Base-by-base conservation (phyloP, 108 stramenopile species). In the Stephanodiscus triporus region DNA sequence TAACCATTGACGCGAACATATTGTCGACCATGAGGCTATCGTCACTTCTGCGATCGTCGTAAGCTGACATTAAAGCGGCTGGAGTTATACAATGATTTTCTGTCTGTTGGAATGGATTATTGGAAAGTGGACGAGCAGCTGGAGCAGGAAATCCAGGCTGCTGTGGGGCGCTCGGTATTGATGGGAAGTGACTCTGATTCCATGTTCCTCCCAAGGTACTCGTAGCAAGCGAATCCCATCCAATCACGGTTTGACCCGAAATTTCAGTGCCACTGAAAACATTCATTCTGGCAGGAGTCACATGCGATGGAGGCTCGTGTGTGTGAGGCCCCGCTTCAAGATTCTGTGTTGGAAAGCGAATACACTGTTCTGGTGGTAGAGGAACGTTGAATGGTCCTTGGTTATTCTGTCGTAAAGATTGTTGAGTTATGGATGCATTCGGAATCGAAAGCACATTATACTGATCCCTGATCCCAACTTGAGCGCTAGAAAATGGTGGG, bases 21-120 rank as follows among this genome's bases (percentile, higher is more conserved):
- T 58, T 81, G 58, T 81, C 80, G 7, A 81, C 80, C 38, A 81
- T 74, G 37, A 71, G 64, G 38, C 80, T 81, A 59, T 81, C 80
- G 65, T 81, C 74, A 62, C 48, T 71, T 19, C 64, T 61, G 3
- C 40, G 48, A 17, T 66, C 58, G 63, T 26, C 55, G 23, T 56
- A 26, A 10, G 38, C n/a, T 54, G 68, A 30, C 34, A 40, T 61
- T 30, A 60, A 66, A 34, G 43, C 22, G 5, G 71, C 20, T 30
- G 34, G 42, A 61, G 27, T 51, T 4, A 16, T 26, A 58, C 26
- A 29, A 43, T 61, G 57, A 27, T 48, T 49, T 26, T 60, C 62
- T 4, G 47, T 59, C 9, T 56, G 75, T 37, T 38, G 53, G 47
- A 71, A 71, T 61, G 48, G 42, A 76, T 76, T 69, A 42, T 67